phyloP scores from a whole-genome alignment of 2,329 filamentous ascomycete genomes.

The Trichoderma sp. region DNA sequence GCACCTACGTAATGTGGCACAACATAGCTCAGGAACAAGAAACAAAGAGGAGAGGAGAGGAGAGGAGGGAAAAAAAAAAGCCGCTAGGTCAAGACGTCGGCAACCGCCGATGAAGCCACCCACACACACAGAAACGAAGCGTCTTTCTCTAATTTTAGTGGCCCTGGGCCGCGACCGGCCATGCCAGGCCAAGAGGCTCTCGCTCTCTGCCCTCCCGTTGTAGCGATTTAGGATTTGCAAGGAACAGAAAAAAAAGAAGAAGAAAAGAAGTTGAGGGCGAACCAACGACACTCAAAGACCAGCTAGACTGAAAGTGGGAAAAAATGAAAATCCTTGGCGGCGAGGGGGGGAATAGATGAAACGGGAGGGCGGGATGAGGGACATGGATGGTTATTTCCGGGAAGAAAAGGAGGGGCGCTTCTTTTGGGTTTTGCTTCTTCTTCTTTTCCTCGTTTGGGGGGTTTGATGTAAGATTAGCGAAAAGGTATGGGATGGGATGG shows the following conservation, averaged over 20 bases:
- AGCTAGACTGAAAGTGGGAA: background rate
- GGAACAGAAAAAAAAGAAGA: background rate
- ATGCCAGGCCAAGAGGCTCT: background rate
- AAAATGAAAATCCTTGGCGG: background rate
- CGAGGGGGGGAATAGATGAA: too few species aligned
- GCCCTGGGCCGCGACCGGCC: background rate
- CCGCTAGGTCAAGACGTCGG: background rate
- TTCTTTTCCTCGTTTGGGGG: background rate
- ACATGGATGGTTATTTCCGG: background rate
- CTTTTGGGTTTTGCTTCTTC: background rate
- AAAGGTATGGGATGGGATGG: background rate
- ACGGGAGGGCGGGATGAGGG: background rate
- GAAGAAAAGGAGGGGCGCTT: background rate
- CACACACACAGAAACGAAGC: background rate
- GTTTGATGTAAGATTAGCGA: background rate
- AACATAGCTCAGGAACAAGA: slow-evolving; percentile 5
- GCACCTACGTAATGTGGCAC: slow-evolving; percentile 14
- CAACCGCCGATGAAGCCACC: slow-evolving; percentile 12
- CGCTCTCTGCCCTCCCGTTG: background rate
- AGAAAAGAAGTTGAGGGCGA: background rate
- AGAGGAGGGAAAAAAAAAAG: background rate
- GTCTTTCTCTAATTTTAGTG: background rate
- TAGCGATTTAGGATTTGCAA: background rate
- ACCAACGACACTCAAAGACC: background rate
- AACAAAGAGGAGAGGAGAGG: background rate